These are phyloP conservation scores for Trichosanthes cucumerina DNA, from an alignment of 306 rosid genomes.

Conservation along the genomic window DNA sequence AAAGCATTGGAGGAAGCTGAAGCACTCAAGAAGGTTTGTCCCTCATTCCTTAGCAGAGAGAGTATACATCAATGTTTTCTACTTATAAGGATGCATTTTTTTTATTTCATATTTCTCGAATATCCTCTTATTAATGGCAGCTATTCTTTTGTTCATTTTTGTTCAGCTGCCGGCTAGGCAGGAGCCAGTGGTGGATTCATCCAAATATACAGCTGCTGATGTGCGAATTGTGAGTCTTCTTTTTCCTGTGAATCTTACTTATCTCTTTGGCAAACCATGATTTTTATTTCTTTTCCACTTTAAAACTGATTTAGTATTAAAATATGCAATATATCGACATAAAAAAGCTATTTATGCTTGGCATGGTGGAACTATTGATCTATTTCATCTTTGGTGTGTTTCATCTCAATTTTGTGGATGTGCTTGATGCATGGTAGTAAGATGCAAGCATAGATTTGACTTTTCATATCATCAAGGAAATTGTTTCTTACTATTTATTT, in stretches of 20 bases:
- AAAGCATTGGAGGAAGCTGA: conserved; percentile 99
- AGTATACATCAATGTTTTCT: background rate
- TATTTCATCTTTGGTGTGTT: background rate
- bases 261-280: background rate
- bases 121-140: background rate
- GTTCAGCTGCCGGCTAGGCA: conserved; percentile 78
- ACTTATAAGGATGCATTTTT: background rate
- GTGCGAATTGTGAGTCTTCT: conserved; percentile 81
- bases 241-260: conserved; percentile 8
- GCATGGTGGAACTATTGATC: background rate
- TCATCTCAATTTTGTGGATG: background rate
- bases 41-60: conserved; percentile 6
- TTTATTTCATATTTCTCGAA: background rate
- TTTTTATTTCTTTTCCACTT: background rate
- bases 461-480: too few relatives aligned
- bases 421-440: background rate
- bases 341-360: background rate
- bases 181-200: conserved; percentile 78
- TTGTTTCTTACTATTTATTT: too few relatives aligned
- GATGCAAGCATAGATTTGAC: background rate
- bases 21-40: conserved; percentile 78
- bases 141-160: conserved; percentile 7
- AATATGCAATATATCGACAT: background rate
- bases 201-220: conserved; percentile 92
- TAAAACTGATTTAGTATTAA: background rate